Percentiles rank a stretch among this genome's conserved stretches.
phyloP scores from a whole-genome alignment of 2,329 filamentous ascomycete species.

The Pestalotiopsis sp. region DNA sequence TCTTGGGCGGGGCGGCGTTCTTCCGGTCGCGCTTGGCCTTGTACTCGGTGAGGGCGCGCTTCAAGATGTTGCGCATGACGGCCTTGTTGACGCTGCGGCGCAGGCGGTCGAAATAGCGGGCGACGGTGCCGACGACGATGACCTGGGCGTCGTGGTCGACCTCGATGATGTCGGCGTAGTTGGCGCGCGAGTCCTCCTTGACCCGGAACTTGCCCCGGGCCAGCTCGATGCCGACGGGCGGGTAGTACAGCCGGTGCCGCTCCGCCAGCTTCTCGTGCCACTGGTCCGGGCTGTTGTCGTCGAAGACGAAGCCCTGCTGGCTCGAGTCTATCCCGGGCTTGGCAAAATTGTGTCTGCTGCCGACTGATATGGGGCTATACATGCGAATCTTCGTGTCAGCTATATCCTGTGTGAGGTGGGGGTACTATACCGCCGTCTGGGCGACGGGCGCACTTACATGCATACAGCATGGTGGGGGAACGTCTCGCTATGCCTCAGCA shows the following conservation, averaged over 20 bases:
- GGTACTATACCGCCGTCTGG: background rate
- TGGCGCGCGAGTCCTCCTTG: conserved; percentile 36
- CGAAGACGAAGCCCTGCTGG: conserved; percentile 35
- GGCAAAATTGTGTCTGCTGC: conserved; percentile 34
- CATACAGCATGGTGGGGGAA: conserved; percentile 35
- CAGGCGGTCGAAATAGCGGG: conserved; percentile 36
- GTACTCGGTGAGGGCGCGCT: conserved; percentile 34
- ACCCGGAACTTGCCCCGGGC: conserved; percentile 32
- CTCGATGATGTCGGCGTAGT: conserved; percentile 37
- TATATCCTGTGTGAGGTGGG: background rate
- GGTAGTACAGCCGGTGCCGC: conserved; percentile 32
- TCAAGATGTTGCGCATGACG: conserved; percentile 35
- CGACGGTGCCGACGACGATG: conserved; percentile 35
- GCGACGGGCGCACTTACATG: conserved; percentile 29
- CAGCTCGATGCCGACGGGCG: conserved; percentile 33
- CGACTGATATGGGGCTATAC: conserved; percentile 32
- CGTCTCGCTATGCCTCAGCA: conserved; percentile 35
- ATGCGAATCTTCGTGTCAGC: background rate
- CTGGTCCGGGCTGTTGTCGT: conserved; percentile 25
- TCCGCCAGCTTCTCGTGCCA: conserved; percentile 24
- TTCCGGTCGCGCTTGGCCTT: background rate
- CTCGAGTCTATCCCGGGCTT: conserved; percentile 36
- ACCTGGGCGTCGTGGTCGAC: conserved; percentile 36
- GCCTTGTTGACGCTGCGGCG: conserved; percentile 38
- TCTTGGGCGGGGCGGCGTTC: background rate